Base-by-base conservation (phyloP, 2,329 filamentous ascomycete species). In the Cladophialophora yegresii region DNA sequence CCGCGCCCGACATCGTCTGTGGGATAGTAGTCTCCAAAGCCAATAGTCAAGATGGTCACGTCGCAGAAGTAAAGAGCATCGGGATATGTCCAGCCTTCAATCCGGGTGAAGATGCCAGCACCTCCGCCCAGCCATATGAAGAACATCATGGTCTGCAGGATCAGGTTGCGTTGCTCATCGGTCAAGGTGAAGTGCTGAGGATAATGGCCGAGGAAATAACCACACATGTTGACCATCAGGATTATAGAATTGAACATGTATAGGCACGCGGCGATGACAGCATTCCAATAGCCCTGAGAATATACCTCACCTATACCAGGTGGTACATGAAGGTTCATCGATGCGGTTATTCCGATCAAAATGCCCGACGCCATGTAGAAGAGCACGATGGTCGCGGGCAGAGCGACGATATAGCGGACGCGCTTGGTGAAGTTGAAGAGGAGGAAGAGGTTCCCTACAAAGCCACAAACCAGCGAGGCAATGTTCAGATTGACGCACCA, bases 231-330 rank as follows among this genome's bases (percentile, higher is more conserved):
- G 61, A 91, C 77, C 69, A 89, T 84, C 76, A 96, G 87, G 43
- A 96, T 82, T 53, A 89, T 85, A 0, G 90, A 89, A 59, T 90
- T 89, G 16, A 93, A 73, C 62, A 93, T 89, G 77, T 96, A 96
- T 22, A 96, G 83, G 2, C 86, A 79, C 5, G 92, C 90, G 2
- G 92, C 88, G 71, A 91, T 91, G 20, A 96, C 83, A 28, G 87
- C 92, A 73, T 96, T 96, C 83, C 89, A 96, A 73, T 90, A 96
- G 0, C 91, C 91, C 75, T 96, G 90, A 0, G 90, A 92, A 82
- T 90, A 88, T 0, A 78, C 78, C 66, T 86, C 69, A 80, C 83
- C 67, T 57, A 75, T 55, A 71, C 81, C 65, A 33, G 82, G 79
- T 70, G 79, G 76, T 0, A 84, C 83, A 10, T 89, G 88, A 1